A percentile compares a stretch with the other conserved stretches of the same genome.
Conservation (phyloP, 2,329 filamentous ascomycete species). For the Microcera coccophila region DNA sequence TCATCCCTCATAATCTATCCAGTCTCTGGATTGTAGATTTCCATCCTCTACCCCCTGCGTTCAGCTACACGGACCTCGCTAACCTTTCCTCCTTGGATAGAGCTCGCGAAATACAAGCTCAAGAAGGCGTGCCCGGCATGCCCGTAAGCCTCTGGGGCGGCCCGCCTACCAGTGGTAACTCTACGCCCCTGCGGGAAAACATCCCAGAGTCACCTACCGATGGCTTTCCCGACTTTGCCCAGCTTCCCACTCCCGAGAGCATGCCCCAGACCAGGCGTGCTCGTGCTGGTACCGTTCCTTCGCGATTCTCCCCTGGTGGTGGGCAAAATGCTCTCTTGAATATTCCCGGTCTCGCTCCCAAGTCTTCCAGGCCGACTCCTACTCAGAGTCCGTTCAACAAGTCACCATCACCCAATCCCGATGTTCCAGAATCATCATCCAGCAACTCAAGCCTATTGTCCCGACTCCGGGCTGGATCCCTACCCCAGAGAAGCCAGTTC, state of each 20-base stretch:
- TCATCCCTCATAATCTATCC: slow-evolving; percentile 3
- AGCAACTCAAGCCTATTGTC: slow-evolving; percentile 73
- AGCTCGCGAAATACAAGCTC: slow-evolving; percentile 92
- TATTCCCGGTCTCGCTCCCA: slow-evolving; percentile 59
- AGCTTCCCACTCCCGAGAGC: slow-evolving; percentile 62
- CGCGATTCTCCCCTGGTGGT: slow-evolving; percentile 78
- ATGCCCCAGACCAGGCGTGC: slow-evolving; percentile 71
- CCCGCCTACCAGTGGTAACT: slow-evolving; percentile 92
- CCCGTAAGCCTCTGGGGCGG: slow-evolving; percentile 82
- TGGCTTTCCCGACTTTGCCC: slow-evolving; percentile 86
- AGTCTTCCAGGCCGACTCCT: slow-evolving; percentile 79
- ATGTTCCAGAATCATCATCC: slow-evolving; percentile 39
- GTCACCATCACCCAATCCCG: slow-evolving; percentile 56
- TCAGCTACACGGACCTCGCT: slow-evolving; percentile 9
- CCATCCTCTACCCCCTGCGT: background rate
- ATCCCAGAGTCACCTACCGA: slow-evolving; percentile 96
- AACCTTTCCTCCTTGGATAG: slow-evolving; percentile 43
- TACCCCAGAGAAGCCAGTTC: slow-evolving; percentile 81
- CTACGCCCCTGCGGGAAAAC: slow-evolving; percentile 91
- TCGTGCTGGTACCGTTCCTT: slow-evolving; percentile 93
- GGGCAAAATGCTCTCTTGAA: slow-evolving; percentile 57
- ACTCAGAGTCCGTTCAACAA: slow-evolving; percentile 80
- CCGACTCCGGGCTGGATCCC: slow-evolving; percentile 83
- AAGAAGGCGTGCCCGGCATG: slow-evolving; percentile 75
- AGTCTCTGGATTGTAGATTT: slow-evolving; percentile 1